phyloP scores from a whole-genome alignment of 768 basidiomycete species.

The Tulasnella sp. region DNA sequence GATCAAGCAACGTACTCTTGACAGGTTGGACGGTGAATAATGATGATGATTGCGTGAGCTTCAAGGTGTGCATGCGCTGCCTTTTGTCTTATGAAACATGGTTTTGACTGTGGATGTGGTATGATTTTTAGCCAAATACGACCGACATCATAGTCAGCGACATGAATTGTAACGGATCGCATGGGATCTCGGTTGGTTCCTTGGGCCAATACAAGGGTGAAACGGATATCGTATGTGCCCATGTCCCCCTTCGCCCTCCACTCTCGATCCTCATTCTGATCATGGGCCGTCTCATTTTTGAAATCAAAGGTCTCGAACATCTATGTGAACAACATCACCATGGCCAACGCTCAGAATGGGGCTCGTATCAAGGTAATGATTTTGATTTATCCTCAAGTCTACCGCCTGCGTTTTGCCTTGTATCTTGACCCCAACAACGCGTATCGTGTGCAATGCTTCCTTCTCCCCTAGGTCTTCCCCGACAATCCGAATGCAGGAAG shows the following conservation, averaged over 20 bases:
- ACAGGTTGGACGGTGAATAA: conserved; percentile 32
- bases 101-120: no score
- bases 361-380: conserved; percentile 43
- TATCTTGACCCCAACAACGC: no score
- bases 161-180: conserved; percentile 46
- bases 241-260: background rate
- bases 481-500: conserved; percentile 48
- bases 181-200: conserved; percentile 50
- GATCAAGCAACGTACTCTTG: conserved; percentile 31
- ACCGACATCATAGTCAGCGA: conserved; percentile 49
- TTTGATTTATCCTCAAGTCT: no score
- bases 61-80: conserved; percentile 25
- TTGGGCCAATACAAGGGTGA: conserved; percentile 38
- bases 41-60: conserved; percentile 42
- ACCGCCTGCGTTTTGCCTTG: no score
- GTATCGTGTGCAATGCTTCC: no score
- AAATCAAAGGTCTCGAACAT: conserved; percentile 42
- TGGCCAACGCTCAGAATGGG: conserved; percentile 54
- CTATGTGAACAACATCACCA: conserved; percentile 43
- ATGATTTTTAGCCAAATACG: conserved; percentile 31
- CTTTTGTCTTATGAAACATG: no score
- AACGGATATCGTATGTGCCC: conserved; percentile 10
- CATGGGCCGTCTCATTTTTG: no score
- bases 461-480: conserved; percentile 35
- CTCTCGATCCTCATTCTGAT: background rate